A percentile compares a stretch with the other conserved stretches of the same genome.
These are phyloP conservation scores for Aspergillus neotritici DNA, from an alignment of 2,329 filamentous ascomycete species.

Conservation along the genomic window DNA sequence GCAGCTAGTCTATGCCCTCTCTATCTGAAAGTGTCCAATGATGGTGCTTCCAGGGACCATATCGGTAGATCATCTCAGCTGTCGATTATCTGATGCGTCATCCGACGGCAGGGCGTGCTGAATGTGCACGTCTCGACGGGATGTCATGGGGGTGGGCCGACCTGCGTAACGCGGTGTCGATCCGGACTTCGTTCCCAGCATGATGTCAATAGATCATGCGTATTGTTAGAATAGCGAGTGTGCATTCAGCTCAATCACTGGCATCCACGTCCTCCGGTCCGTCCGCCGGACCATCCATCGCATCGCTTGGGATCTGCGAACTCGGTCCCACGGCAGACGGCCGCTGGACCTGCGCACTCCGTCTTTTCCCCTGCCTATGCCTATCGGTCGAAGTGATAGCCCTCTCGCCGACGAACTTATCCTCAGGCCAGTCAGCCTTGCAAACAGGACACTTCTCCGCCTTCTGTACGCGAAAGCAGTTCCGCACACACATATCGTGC, in stretches of 20 bases:
- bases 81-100: too few relatives aligned
- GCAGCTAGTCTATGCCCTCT: too few relatives aligned
- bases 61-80: too few relatives aligned
- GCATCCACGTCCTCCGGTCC: neutral
- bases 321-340: conserved; percentile 9
- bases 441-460: conserved; percentile 60
- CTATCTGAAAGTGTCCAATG: too few relatives aligned
- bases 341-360: conserved; percentile 17
- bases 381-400: conserved; percentile 35
- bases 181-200: too few relatives aligned
- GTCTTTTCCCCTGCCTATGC: conserved; percentile 22
- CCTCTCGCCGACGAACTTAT: conserved; percentile 50
- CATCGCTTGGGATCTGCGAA: conserved; percentile 8
- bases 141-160: too few relatives aligned
- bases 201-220: too few relatives aligned
- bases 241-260: neutral
- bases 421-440: conserved; percentile 47
- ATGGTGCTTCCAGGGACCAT: too few relatives aligned
- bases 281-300: neutral
- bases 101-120: too few relatives aligned
- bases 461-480: conserved; percentile 64
- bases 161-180: too few relatives aligned
- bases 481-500: conserved; percentile 69
- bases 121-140: too few relatives aligned
- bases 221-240: too few relatives aligned